Conservation (phyloP, 805 yeast species). For the Nakazawaea anatomiae region DNA sequence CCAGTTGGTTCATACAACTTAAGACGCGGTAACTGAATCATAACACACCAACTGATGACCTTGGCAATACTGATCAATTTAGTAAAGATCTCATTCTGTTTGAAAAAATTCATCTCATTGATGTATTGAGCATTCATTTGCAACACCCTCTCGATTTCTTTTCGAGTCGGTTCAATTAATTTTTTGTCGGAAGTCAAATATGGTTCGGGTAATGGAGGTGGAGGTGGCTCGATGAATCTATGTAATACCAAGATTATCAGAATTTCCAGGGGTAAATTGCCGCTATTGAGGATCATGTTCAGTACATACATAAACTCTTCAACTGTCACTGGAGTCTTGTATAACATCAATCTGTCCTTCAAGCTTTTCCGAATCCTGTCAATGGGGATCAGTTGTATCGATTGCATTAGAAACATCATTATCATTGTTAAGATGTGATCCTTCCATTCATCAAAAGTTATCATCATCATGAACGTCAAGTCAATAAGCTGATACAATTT, state of each 20-base stretch:
- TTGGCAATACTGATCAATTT: conserved; percentile 30
- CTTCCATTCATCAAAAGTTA: too few species aligned
- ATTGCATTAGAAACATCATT: neutral
- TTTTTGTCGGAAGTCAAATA: conserved; percentile 34
- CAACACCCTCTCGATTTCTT: conserved; percentile 25
- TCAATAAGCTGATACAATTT: neutral
- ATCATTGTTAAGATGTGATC: too few species aligned
- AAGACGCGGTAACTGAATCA: conserved; percentile 18
- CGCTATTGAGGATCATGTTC: too few species aligned
- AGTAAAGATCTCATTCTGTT: conserved; percentile 35
- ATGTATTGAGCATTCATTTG: conserved; percentile 32
- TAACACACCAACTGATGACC: conserved; percentile 23
- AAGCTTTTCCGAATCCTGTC: neutral
- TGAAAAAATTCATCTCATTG: conserved; percentile 30
- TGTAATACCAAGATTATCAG: neutral
- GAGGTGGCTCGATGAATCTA: conserved; percentile 26
- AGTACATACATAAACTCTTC: too few species aligned
- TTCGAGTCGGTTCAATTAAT: conserved; percentile 30
- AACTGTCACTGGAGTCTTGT: neutral
- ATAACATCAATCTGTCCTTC: neutral
- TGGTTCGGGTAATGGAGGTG: conserved; percentile 39
- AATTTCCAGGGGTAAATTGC: neutral
- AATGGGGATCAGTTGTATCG: neutral
- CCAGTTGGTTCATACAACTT: conserved; percentile 24
- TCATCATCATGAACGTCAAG: neutral